A percentile compares a stretch with the other conserved stretches of the same genome.
These are phyloP conservation scores for Pneumocystis murina DNA, from an alignment of 1,139 yeast genomes.

Conservation along the genomic window DNA sequence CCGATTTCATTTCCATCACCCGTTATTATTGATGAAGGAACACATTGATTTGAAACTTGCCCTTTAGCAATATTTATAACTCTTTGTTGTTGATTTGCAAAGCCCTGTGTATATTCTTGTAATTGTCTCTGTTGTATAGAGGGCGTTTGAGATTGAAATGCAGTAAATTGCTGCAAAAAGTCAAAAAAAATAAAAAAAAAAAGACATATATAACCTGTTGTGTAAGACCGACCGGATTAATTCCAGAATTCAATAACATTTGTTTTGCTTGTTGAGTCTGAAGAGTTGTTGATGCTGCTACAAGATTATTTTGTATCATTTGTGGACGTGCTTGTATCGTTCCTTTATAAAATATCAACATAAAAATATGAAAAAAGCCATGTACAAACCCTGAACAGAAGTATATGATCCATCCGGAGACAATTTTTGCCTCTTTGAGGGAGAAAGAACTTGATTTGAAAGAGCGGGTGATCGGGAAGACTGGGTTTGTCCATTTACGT, in stretches of 20 bases:
- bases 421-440: conserved; percentile 25
- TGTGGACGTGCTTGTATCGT: conserved; percentile 1
- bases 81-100: conserved; percentile 18
- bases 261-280: conserved; percentile 20
- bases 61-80: conserved; percentile 19
- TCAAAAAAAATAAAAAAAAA: not conserved
- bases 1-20: conserved; percentile 4
- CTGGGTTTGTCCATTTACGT: conserved; percentile 3
- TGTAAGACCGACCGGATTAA: conserved; percentile 12
- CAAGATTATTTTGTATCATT: conserved; percentile 4
- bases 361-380: not conserved
- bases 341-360: not conserved
- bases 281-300: not conserved
- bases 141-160: conserved; percentile 13
- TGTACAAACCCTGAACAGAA: conserved; percentile 8
- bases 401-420: conserved; percentile 26
- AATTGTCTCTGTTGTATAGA: conserved; percentile 12
- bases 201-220: conserved; percentile 4
- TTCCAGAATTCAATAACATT: conserved; percentile 20
- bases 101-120: conserved; percentile 12
- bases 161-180: conserved; percentile 10
- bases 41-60: conserved; percentile 1
- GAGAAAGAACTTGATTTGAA: conserved; percentile 18
- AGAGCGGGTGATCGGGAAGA: conserved; percentile 10
- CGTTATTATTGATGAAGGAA: conserved; percentile 3